Percentiles rank a stretch among this genome's conserved stretches.
Conservation (phyloP, 805 yeast species). For the Sungouiella blattae region DNA sequence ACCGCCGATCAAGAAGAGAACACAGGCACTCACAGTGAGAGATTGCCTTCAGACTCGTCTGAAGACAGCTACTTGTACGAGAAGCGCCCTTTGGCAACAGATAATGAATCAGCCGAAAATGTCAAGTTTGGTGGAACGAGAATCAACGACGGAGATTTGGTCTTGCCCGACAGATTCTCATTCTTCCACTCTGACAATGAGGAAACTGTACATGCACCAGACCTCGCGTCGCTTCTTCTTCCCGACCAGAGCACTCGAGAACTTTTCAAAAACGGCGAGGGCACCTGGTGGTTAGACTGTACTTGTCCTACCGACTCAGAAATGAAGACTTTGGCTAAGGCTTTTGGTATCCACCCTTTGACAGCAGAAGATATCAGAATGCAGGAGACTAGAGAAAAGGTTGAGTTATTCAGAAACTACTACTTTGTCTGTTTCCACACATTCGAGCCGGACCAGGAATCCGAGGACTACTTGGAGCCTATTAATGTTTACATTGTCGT, state of each 20-base stretch:
- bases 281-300: slow-evolving; percentile 97
- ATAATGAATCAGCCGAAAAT: slow-evolving; percentile 26
- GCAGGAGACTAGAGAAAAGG: slow-evolving; percentile 97
- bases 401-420: slow-evolving; percentile 83
- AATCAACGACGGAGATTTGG: slow-evolving; percentile 24
- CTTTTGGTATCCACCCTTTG: slow-evolving; percentile 96
- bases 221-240: slow-evolving; percentile 70
- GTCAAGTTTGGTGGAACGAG: slow-evolving; percentile 40
- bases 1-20: background rate
- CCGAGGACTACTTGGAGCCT: slow-evolving; percentile 81
- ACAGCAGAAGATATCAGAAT: slow-evolving; percentile 96
- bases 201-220: slow-evolving; percentile 87
- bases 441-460: slow-evolving; percentile 78
- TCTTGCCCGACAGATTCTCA: slow-evolving; percentile 73
- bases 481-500: slow-evolving; percentile 64
- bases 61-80: slow-evolving; percentile 19
- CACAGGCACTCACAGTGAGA: background rate
- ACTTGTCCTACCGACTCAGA: slow-evolving; percentile 91
- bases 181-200: slow-evolving; percentile 79
- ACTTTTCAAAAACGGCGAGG: slow-evolving; percentile 67
- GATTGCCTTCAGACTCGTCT: slow-evolving; percentile 20
- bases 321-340: slow-evolving; percentile 87
- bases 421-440: slow-evolving; percentile 97
- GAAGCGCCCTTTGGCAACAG: slow-evolving; percentile 7
- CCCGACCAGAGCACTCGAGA: slow-evolving; percentile 63